Evolutionary conservation across 2,329 filamentous ascomycete species (phyloP).

Genomic region (Cladorrhinum sp.): DNA sequence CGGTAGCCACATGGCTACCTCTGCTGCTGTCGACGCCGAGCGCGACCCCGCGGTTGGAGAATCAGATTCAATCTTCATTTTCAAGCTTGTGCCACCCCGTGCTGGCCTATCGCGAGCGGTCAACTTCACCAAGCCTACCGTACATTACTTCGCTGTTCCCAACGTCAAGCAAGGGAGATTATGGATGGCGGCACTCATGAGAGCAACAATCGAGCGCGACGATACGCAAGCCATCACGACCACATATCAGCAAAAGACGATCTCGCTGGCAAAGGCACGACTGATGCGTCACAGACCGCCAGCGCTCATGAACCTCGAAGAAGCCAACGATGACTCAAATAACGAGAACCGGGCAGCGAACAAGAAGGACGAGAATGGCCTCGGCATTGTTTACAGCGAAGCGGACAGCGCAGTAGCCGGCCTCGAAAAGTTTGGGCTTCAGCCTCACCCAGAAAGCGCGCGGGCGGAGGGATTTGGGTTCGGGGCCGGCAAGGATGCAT

Average conservation of each 20-base stretch:
- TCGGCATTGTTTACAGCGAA: conserved; percentile 44
- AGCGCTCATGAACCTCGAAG: conserved; percentile 72
- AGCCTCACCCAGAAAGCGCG: conserved; percentile 35
- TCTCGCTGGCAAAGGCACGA: conserved; percentile 83
- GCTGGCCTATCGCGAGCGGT: conserved; percentile 84
- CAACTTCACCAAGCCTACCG: conserved; percentile 94
- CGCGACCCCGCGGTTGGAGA: conserved; percentile 38
- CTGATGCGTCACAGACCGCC: conserved; percentile 87
- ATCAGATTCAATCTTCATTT: conserved; percentile 83
- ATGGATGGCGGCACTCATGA: conserved; percentile 99
- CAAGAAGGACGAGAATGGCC: conserved; percentile 32
- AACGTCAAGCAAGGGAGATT: conserved; percentile 82
- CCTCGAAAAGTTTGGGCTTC: conserved; percentile 38
- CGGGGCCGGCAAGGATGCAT: conserved; percentile 24
- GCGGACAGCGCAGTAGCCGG: conserved; percentile 43
- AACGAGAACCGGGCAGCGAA: conserved; percentile 19
- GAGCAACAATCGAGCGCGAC: conserved; percentile 95
- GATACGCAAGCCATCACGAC: conserved; percentile 75
- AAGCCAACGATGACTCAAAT: conserved; percentile 26
- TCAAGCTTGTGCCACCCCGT: conserved; percentile 92
- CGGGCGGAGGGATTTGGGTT: conserved; percentile 23
- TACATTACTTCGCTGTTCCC: conserved; percentile 96
- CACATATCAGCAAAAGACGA: conserved; percentile 96
- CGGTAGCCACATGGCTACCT: conserved; percentile 45
- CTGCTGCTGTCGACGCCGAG: conserved; percentile 46